Evolutionary conservation across 257 asterid genomes (phyloP).

Genomic region (Osmanthus fragrans): DNA sequence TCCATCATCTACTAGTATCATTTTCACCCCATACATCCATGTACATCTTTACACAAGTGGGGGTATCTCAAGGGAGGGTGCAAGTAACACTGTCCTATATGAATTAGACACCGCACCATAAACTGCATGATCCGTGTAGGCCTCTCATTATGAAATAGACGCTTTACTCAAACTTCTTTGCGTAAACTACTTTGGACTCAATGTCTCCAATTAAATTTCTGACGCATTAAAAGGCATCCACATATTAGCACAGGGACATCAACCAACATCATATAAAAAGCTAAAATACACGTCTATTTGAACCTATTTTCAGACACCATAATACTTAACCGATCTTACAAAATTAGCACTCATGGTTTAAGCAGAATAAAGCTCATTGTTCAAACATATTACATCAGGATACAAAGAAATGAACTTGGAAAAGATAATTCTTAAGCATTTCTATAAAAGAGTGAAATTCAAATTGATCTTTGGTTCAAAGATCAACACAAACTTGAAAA

Average conservation of each 20-base stretch:
- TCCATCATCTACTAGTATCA: not conserved
- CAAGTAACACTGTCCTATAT: too few species aligned
- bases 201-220: not conserved
- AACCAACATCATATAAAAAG: not conserved
- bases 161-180: not conserved
- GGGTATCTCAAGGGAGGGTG: too few species aligned
- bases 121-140: not conserved
- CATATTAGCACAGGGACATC: not conserved
- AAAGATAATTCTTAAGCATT: not conserved
- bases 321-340: not conserved
- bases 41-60: not conserved
- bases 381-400: not conserved
- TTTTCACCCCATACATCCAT: not conserved
- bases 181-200: not conserved
- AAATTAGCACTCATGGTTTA: too few species aligned
- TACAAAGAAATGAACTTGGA: not conserved
- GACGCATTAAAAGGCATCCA: not conserved
- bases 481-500: not conserved
- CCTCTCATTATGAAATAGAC: not conserved
- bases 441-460: not conserved
- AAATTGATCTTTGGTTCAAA: not conserved
- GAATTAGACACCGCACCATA: too few species aligned
- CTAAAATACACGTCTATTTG: not conserved
- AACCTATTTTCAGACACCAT: not conserved
- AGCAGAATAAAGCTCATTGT: not conserved